phyloP scores from a whole-genome alignment of 2,329 filamentous ascomycete species.

The Pseudocercospora macadamiae region DNA sequence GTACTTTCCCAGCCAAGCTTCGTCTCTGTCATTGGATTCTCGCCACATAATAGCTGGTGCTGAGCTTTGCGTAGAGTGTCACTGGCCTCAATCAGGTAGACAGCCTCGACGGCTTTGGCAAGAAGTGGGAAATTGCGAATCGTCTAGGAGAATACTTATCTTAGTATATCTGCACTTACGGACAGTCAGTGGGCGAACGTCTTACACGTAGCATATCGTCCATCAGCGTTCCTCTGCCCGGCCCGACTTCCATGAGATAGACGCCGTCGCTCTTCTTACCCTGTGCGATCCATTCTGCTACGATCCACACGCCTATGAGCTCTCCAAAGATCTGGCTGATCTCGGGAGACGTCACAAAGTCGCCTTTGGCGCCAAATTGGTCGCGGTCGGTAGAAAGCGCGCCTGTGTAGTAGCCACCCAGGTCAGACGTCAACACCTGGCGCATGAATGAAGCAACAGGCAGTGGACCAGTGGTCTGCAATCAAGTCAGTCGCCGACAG shows the following conservation, averaged over 20 bases:
- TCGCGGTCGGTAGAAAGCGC: slow-evolving; percentile 67
- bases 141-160: slow-evolving; percentile 58
- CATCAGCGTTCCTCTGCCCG: slow-evolving; percentile 94
- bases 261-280: slow-evolving; percentile 73
- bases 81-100: slow-evolving; percentile 96
- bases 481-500: slow-evolving; percentile 15
- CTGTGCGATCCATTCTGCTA: slow-evolving; percentile 95
- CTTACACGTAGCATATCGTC: slow-evolving; percentile 88
- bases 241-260: slow-evolving; percentile 90
- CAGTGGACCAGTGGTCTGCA: slow-evolving; percentile 80
- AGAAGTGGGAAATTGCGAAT: slow-evolving; percentile 81
- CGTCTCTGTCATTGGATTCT: slow-evolving; percentile 68
- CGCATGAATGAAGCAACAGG: slow-evolving; percentile 96
- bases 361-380: slow-evolving; percentile 89
- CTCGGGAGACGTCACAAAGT: slow-evolving; percentile 96
- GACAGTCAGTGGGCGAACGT: background rate
- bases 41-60: slow-evolving; percentile 78
- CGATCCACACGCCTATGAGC: slow-evolving; percentile 89
- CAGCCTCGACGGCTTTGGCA: slow-evolving; percentile 74
- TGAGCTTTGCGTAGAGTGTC: slow-evolving; percentile 75
- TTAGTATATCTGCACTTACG: slow-evolving; percentile 16
- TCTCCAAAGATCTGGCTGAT: slow-evolving; percentile 98
- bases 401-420: slow-evolving; percentile 91
- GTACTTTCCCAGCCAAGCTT: slow-evolving; percentile 73
- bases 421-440: slow-evolving; percentile 90